Conservation (phyloP, 164 flowering plant genomes). For the Amborella trichopoda region DNA sequence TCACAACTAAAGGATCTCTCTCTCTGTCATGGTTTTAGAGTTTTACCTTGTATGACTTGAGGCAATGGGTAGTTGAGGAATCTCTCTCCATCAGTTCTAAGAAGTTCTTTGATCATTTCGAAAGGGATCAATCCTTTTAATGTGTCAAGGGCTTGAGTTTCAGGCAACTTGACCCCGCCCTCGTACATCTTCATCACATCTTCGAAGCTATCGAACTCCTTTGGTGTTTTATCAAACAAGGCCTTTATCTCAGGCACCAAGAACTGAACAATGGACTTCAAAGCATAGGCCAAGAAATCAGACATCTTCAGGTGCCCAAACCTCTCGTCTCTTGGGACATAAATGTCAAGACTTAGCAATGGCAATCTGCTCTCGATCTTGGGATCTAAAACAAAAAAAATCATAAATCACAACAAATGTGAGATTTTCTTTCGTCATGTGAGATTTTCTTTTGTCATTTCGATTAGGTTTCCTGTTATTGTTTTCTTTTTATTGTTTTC, state of each 20-base stretch:
- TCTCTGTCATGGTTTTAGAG: neutral
- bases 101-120: slow-evolving; percentile 64
- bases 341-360: slow-evolving; percentile 53
- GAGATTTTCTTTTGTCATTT: too few relatives aligned
- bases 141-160: slow-evolving; percentile 10
- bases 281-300: slow-evolving; percentile 65
- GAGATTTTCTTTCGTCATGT: too few relatives aligned
- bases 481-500: too few relatives aligned
- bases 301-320: slow-evolving; percentile 67
- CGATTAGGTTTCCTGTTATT: too few relatives aligned
- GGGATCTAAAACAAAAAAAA: slow-evolving; percentile 36
- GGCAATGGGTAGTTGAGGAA: slow-evolving; percentile 67
- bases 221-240: slow-evolving; percentile 42
- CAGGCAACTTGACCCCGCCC: slow-evolving; percentile 44
- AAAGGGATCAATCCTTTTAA: slow-evolving; percentile 40
- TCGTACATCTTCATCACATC: slow-evolving; percentile 61
- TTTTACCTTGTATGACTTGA: slow-evolving; percentile 42
- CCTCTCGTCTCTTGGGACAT: slow-evolving; percentile 85
- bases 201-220: slow-evolving; percentile 68
- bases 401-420: neutral
- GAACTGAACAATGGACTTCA: slow-evolving; percentile 61
- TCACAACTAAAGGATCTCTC: too few relatives aligned
- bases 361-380: slow-evolving; percentile 50
- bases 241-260: slow-evolving; percentile 40
- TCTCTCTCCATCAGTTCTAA: slow-evolving; percentile 53